Percentiles rank a stretch among this genome's conserved stretches.
These are phyloP conservation scores for Fusarium continuum DNA, from an alignment of 2,329 filamentous ascomycete genomes.

Conservation along the genomic window DNA sequence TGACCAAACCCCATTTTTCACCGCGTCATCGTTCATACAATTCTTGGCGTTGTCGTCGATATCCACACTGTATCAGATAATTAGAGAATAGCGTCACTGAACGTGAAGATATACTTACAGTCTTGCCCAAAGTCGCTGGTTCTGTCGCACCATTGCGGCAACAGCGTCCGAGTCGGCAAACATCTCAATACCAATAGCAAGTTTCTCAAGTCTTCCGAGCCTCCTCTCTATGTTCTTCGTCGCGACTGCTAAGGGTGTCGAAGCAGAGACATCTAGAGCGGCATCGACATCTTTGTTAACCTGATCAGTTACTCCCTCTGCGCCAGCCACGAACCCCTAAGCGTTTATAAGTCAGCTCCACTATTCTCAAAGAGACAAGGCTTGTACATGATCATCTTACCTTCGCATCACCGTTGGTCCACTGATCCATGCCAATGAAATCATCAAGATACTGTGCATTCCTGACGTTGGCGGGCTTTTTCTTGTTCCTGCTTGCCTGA, in stretches of 20 bases:
- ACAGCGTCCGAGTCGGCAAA: background rate
- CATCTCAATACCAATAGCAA: slow-evolving; percentile 13
- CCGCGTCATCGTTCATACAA: background rate
- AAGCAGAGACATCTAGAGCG: background rate
- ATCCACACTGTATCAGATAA: background rate
- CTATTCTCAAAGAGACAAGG: too few relatives aligned
- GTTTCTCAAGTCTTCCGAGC: background rate
- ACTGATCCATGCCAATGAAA: slow-evolving; percentile 19
- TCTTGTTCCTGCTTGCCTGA: background rate
- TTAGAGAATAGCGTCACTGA: background rate
- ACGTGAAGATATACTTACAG: background rate
- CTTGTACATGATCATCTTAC: too few relatives aligned
- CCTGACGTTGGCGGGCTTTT: background rate
- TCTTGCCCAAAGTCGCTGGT: background rate
- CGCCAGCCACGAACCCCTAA: background rate
- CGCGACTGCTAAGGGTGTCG: background rate
- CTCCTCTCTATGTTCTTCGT: background rate
- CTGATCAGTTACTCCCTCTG: background rate
- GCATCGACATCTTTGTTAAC: background rate
- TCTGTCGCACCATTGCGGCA: background rate
- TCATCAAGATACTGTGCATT: background rate
- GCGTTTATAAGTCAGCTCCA: background rate
- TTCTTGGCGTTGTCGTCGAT: slow-evolving; percentile 8
- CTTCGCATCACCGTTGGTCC: slow-evolving; percentile 6
- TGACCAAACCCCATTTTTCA: slow-evolving; percentile 7